phyloP scores from a whole-genome alignment of 2,329 filamentous ascomycete genomes.

The Colletotrichum salicis region DNA sequence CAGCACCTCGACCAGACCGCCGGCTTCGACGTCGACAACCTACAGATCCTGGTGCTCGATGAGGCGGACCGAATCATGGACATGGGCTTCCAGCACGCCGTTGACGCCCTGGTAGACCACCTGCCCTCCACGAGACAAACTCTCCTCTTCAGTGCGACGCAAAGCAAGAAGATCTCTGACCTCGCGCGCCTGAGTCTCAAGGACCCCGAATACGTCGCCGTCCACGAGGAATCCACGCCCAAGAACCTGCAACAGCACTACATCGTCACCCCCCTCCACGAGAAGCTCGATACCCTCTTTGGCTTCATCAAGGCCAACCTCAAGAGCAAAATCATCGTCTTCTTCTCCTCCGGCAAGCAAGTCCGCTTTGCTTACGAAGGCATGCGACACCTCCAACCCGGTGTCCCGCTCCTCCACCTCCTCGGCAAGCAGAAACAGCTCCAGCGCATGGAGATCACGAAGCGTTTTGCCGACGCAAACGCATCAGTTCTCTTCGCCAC shows the following conservation, averaged over 20 bases:
- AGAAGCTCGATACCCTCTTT: slow-evolving; percentile 92
- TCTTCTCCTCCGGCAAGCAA: slow-evolving; percentile 94
- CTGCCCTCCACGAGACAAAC: slow-evolving; percentile 88
- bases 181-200: slow-evolving; percentile 87
- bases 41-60: slow-evolving; percentile 93
- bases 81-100: slow-evolving; percentile 91
- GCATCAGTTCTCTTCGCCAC: slow-evolving; percentile 93
- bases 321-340: slow-evolving; percentile 95
- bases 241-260: slow-evolving; percentile 90
- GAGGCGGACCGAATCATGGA: slow-evolving; percentile 98
- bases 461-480: slow-evolving; percentile 82
- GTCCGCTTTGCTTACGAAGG: slow-evolving; percentile 96
- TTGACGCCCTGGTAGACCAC: slow-evolving; percentile 94
- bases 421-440: slow-evolving; percentile 94
- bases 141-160: slow-evolving; percentile 93
- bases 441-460: slow-evolving; percentile 87
- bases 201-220: slow-evolving; percentile 94
- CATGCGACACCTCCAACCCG: slow-evolving; percentile 92
- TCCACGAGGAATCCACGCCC: slow-evolving; percentile 91
- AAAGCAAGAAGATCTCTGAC: slow-evolving; percentile 94
- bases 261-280: slow-evolving; percentile 82
- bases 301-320: slow-evolving; percentile 92
- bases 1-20: slow-evolving; percentile 97
- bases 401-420: slow-evolving; percentile 91
- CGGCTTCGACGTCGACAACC: slow-evolving; percentile 86